phyloP scores from a whole-genome alignment of 139 green algal genomes.

The Chloropicon primus region DNA sequence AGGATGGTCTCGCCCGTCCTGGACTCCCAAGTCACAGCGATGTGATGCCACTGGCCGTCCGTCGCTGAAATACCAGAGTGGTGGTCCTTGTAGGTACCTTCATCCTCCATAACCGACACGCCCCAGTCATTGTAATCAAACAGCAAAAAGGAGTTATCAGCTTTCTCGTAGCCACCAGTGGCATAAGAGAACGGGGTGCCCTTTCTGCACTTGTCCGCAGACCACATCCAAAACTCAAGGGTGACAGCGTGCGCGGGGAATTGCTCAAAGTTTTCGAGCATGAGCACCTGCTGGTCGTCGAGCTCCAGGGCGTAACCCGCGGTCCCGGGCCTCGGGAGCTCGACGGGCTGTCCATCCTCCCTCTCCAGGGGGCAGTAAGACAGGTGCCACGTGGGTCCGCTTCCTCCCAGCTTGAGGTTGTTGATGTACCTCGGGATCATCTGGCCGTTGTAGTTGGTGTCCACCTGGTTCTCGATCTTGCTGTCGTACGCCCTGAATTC shows the following conservation, averaged over 20 bases:
- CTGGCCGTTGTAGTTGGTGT: neutral
- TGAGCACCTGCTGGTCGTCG: constrained; percentile 39
- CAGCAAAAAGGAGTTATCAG: constrained; percentile 72
- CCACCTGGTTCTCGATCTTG: neutral
- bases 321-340: constrained; percentile 28
- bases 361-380: constrained; percentile 44
- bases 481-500: neutral
- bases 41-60: constrained; percentile 72
- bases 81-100: constrained; percentile 57
- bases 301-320: constrained; percentile 56
- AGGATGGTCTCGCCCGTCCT: constrained; percentile 35
- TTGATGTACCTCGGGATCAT: constrained; percentile 9
- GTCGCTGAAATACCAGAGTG: constrained; percentile 47
- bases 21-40: constrained; percentile 64
- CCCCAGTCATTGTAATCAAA: constrained; percentile 78
- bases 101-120: constrained; percentile 75
- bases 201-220: constrained; percentile 35
- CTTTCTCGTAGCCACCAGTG: constrained; percentile 37
- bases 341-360: constrained; percentile 31
- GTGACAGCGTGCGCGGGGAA: constrained; percentile 60
- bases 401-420: constrained; percentile 33
- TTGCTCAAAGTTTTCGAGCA: constrained; percentile 48
- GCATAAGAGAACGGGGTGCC: constrained; percentile 58
- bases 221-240: constrained; percentile 81
- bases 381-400: constrained; percentile 41